These are phyloP conservation scores for Microbotryum saponariae DNA, from an alignment of 1,284 basidiomycete genomes.

Conservation along the genomic window DNA sequence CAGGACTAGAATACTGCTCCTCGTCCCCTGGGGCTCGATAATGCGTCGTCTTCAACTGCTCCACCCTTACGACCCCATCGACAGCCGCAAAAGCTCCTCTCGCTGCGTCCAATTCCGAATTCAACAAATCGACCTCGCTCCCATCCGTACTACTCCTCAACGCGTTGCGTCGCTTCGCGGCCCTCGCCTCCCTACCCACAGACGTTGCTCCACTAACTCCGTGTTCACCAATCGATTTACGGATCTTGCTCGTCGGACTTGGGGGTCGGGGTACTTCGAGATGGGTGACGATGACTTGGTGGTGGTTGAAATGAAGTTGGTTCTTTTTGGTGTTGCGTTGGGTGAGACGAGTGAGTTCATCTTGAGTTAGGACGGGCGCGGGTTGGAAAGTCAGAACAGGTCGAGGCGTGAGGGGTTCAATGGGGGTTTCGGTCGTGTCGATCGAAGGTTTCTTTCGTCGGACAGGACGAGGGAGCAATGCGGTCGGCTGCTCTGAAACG, in stretches of 20 bases:
- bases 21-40: conserved; percentile 34
- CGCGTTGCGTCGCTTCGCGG: conserved; percentile 24
- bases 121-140: conserved; percentile 8
- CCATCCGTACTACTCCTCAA: conserved; percentile 27
- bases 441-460: background rate
- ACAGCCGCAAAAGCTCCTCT: background rate
- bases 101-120: conserved; percentile 1
- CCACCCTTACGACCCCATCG: background rate
- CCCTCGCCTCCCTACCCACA: conserved; percentile 20
- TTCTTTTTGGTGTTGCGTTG: conserved; percentile 33
- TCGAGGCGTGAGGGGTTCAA: background rate
- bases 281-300: conserved; percentile 25
- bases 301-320: conserved; percentile 28
- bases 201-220: conserved; percentile 2
- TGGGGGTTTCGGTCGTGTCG: background rate
- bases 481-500: background rate
- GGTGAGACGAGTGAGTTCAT: conserved; percentile 28
- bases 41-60: conserved; percentile 11
- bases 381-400: conserved; percentile 4
- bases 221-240: conserved; percentile 16
- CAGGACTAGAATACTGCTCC: conserved; percentile 29
- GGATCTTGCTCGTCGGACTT: conserved; percentile 35
- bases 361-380: conserved; percentile 23
- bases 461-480: background rate
- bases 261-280: conserved; percentile 33